These are phyloP conservation scores for Paracamarosporium sp. DNA, from an alignment of 2,329 filamentous ascomycete genomes.

Conservation along the genomic window DNA sequence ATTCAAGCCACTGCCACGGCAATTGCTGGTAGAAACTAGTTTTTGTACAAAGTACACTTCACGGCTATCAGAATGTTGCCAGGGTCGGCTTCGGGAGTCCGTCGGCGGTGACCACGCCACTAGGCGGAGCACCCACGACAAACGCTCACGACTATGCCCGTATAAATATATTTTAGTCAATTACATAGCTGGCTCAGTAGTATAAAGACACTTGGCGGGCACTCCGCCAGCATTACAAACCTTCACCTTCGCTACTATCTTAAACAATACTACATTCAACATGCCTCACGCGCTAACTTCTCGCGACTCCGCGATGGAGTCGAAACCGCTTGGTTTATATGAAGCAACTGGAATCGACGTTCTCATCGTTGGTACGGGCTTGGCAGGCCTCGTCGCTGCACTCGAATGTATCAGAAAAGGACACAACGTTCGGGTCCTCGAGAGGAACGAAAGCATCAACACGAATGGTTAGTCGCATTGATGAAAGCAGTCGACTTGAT, in stretches of 20 bases:
- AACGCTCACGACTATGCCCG: neutral
- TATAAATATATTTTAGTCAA: constrained; percentile 1
- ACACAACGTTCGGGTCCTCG: constrained; percentile 48
- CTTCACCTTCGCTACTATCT: constrained; percentile 11
- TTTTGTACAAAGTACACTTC: neutral
- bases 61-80: neutral
- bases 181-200: neutral
- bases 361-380: constrained; percentile 48
- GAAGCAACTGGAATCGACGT: constrained; percentile 50
- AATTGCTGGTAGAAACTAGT: neutral
- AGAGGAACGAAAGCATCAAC: constrained; percentile 58
- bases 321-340: constrained; percentile 61
- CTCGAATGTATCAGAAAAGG: constrained; percentile 50
- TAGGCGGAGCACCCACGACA: neutral
- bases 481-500: constrained; percentile 5
- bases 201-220: constrained; percentile 16
- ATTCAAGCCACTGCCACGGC: neutral
- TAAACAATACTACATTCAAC: constrained; percentile 8
- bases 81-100: constrained; percentile 1
- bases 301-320: constrained; percentile 54
- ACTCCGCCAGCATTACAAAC: constrained; percentile 36
- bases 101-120: neutral
- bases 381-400: constrained; percentile 47
- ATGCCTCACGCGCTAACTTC: constrained; percentile 53
- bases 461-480: constrained; percentile 51